Percentiles rank a stretch among this genome's conserved stretches.
Evolutionary conservation across 495 filamentous ascomycete genomes (phyloP).

Genomic region (Neurospora terricola): DNA sequence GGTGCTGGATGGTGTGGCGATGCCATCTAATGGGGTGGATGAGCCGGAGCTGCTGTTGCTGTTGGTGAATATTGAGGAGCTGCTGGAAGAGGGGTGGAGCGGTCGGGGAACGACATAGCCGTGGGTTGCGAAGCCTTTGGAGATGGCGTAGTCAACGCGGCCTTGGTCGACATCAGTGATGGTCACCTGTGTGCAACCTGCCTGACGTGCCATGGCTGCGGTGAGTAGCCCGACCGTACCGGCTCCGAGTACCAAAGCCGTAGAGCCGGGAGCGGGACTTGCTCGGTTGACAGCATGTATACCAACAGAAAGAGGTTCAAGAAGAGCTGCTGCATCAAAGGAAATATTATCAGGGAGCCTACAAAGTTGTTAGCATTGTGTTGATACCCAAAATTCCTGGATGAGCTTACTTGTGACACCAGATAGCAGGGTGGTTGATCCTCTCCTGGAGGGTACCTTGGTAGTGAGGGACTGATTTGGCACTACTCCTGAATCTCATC

Average conservation of each 20-base stretch:
- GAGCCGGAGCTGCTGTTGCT: constrained; percentile 26
- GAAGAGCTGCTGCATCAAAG: constrained; percentile 65
- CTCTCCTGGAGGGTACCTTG: constrained; percentile 85
- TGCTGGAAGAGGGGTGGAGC: constrained; percentile 26
- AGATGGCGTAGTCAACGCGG: constrained; percentile 62
- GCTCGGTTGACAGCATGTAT: constrained; percentile 69
- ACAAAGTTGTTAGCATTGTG: constrained; percentile 5
- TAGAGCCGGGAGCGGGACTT: constrained; percentile 38
- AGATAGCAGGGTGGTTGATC: constrained; percentile 77
- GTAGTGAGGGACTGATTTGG: constrained; percentile 73
- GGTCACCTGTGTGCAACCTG: constrained; percentile 56
- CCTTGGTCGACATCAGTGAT: constrained; percentile 78
- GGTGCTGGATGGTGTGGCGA: constrained; percentile 35
- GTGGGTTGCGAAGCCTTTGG: constrained; percentile 61
- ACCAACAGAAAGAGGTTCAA: constrained; percentile 80
- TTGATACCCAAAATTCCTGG: background rate
- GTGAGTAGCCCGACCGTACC: constrained; percentile 78
- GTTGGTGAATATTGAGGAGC: constrained; percentile 28
- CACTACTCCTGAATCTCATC: constrained; percentile 76
- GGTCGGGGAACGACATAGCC: constrained; percentile 50
- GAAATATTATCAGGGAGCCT: constrained; percentile 63
- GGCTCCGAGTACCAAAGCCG: constrained; percentile 74
- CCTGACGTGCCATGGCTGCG: constrained; percentile 58
- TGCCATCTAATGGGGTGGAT: constrained; percentile 32
- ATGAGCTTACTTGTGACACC: constrained; percentile 55